These are phyloP conservation scores for Cladosporium austrohemisphaericum DNA, from an alignment of 2,329 filamentous ascomycete species.

Conservation along the genomic window DNA sequence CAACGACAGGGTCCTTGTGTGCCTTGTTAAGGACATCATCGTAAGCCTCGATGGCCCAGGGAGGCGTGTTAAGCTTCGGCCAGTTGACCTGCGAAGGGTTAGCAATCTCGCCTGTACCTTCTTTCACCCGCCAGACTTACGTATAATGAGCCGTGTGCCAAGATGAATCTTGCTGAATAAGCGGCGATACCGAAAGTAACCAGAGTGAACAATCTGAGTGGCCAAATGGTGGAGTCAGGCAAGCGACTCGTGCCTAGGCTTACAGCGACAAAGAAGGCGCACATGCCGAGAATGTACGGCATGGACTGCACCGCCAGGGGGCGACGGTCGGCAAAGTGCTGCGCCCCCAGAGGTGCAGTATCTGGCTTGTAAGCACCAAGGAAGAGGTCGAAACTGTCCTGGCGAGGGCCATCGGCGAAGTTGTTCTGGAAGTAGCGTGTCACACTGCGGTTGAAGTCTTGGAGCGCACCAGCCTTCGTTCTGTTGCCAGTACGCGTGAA, in stretches of 20 bases:
- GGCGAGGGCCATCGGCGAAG: conserved; percentile 86
- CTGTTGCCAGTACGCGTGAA: conserved; percentile 90
- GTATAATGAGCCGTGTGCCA: conserved; percentile 83
- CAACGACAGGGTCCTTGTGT: conserved; percentile 76
- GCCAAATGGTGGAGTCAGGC: conserved; percentile 72
- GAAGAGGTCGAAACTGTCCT: conserved; percentile 95
- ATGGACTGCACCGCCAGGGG: conserved; percentile 89
- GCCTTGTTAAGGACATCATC: conserved; percentile 81
- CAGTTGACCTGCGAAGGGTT: conserved; percentile 73
- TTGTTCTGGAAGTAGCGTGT: conserved; percentile 92
- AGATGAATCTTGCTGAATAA: conserved; percentile 74
- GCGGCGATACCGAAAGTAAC: conserved; percentile 68
- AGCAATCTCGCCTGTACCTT: conserved; percentile 16
- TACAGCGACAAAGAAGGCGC: conserved; percentile 76
- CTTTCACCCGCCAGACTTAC: conserved; percentile 56
- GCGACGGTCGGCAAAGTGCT: conserved; percentile 78
- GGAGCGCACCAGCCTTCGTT: conserved; percentile 77
- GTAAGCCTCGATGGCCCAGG: conserved; percentile 82
- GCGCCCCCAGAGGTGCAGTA: conserved; percentile 64
- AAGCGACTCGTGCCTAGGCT: conserved; percentile 68
- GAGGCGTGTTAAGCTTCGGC: conserved; percentile 89
- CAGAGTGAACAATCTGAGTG: conserved; percentile 75
- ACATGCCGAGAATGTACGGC: conserved; percentile 84
- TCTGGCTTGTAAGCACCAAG: conserved; percentile 79
- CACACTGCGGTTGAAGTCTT: conserved; percentile 82